Evolutionary conservation across 148 eudicot genomes (phyloP).

Genomic region (Cornus suecica): DNA sequence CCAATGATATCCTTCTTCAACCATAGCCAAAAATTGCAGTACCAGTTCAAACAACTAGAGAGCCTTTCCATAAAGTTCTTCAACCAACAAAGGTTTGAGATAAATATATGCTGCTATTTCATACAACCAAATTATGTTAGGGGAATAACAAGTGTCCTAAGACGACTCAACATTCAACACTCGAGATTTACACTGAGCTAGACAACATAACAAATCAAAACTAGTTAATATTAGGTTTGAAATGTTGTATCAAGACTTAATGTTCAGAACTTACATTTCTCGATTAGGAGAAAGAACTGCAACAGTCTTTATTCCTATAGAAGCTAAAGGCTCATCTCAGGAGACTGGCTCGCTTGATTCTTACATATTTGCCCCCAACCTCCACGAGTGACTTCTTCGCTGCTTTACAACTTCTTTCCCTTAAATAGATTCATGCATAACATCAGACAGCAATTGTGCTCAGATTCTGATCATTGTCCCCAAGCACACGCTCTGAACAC

Average conservation of each 20-base stretch:
- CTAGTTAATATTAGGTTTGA: not conserved
- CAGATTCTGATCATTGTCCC: not conserved
- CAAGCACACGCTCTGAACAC: not conserved
- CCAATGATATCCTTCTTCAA: no score
- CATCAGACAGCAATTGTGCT: not conserved
- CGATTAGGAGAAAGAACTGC: not conserved
- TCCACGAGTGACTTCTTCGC: not conserved
- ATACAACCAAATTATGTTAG: not conserved
- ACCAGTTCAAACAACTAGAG: no score
- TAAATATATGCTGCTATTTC: not conserved
- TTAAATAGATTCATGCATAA: not conserved
- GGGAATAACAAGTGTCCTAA: not conserved
- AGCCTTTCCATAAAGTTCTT: not conserved
- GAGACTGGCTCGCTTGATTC: not conserved
- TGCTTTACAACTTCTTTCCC: not conserved
- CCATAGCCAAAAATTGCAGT: no score
- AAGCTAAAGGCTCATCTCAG: not conserved
- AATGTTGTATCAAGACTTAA: not conserved
- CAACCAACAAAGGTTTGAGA: not conserved
- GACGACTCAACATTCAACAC: not conserved
- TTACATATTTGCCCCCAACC: not conserved
- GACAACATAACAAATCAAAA: not conserved
- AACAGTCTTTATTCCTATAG: not conserved
- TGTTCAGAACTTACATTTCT: not conserved
- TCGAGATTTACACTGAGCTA: not conserved